Percentiles rank a stretch among this genome's conserved stretches.
phyloP scores from a whole-genome alignment of 169 alveolate genomes.

The Plasmodium coatneyi region DNA sequence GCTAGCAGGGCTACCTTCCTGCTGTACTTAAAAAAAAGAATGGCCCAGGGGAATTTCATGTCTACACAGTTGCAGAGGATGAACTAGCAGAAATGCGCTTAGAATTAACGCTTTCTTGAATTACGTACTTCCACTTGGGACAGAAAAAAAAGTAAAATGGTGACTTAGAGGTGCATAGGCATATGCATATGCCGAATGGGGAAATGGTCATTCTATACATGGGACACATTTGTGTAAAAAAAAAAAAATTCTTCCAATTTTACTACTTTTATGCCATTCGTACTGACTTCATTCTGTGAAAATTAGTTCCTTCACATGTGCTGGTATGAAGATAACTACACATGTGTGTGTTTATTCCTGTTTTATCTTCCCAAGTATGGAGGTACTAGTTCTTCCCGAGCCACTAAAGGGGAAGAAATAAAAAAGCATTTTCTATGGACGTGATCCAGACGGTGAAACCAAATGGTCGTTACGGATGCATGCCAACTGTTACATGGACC shows the following conservation, averaged over 20 bases:
- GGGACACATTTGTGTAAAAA: too few relatives aligned
- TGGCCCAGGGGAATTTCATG: background rate
- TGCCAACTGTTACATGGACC: background rate
- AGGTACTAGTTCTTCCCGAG: constrained; percentile 32
- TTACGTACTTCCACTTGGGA: background rate
- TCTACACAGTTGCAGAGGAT: background rate
- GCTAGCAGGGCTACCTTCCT: background rate
- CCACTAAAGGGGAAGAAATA: constrained; percentile 42
- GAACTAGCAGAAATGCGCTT: background rate
- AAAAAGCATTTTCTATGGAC: background rate
- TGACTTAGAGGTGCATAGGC: background rate
- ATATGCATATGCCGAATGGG: background rate
- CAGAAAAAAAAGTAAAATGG: background rate
- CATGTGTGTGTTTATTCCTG: background rate
- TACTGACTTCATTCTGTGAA: background rate
- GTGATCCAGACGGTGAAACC: background rate
- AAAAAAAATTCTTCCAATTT: background rate
- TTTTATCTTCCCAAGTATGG: background rate
- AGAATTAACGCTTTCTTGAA: background rate
- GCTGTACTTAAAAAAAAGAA: background rate
- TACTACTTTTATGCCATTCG: background rate
- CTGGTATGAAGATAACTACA: background rate
- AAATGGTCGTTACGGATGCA: background rate
- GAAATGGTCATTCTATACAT: too few relatives aligned
- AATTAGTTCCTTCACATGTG: background rate